Evolutionary conservation across 768 basidiomycete genomes (phyloP).

Genomic region (Lentinus tigrinus): DNA sequence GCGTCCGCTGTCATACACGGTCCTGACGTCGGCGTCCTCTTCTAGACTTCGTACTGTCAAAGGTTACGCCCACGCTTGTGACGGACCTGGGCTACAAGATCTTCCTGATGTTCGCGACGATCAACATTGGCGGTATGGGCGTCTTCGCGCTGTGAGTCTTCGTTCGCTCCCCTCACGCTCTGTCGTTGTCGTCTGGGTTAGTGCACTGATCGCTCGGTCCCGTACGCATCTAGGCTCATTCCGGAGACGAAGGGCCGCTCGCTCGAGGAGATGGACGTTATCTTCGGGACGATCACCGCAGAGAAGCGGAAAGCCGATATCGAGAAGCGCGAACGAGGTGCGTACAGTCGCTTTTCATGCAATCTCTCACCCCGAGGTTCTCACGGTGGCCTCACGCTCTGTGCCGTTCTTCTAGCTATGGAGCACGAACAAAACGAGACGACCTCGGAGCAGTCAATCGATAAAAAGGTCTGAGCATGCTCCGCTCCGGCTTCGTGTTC

Average conservation of each 20-base stretch:
- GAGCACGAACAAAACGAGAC: slow-evolving; percentile 23
- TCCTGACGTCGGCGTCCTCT: neutral
- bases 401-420: neutral
- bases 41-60: slow-evolving; percentile 69
- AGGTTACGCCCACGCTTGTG: slow-evolving; percentile 65
- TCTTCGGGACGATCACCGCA: slow-evolving; percentile 56
- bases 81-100: slow-evolving; percentile 67
- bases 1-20: neutral
- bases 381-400: slow-evolving; percentile 1
- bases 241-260: slow-evolving; percentile 42
- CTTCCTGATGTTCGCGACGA: slow-evolving; percentile 73
- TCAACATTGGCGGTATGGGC: slow-evolving; percentile 72
- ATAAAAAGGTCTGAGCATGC: slow-evolving; percentile 15
- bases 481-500: neutral
- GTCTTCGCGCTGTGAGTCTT: slow-evolving; percentile 58
- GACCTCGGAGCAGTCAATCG: slow-evolving; percentile 20
- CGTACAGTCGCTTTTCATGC: neutral
- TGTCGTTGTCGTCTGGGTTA: slow-evolving; percentile 34
- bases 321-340: slow-evolving; percentile 40
- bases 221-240: slow-evolving; percentile 39
- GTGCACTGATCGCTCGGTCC: slow-evolving; percentile 41
- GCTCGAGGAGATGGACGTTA: slow-evolving; percentile 55
- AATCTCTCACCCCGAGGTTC: neutral
- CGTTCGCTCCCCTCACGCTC: neutral
- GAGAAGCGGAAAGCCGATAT: slow-evolving; percentile 58